Percentiles rank a stretch among this genome's conserved stretches.
Conservation (phyloP, 441 rosid species). For the Aquilaria agallochum region DNA sequence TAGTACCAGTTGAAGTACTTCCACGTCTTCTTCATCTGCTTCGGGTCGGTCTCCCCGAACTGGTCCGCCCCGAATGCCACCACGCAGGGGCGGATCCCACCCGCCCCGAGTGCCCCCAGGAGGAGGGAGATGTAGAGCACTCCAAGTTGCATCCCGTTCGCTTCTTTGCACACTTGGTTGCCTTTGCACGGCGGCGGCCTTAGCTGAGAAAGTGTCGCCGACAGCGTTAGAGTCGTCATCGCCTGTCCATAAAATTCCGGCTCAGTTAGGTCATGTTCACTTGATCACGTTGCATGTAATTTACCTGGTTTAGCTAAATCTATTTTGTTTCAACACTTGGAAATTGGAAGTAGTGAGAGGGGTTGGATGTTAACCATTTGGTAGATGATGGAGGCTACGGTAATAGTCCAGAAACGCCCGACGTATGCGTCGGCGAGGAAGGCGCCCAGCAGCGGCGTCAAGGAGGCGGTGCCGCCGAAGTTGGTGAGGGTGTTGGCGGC, state of each 20-base stretch:
- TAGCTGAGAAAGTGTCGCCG: constrained; percentile 58
- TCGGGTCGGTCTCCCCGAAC: constrained; percentile 78
- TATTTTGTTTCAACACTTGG: too few species aligned
- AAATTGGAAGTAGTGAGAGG: too few species aligned
- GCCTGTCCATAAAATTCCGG: background rate
- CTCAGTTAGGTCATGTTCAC: background rate
- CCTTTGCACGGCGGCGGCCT: constrained; percentile 72
- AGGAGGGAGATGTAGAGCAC: constrained; percentile 60
- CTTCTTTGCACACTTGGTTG: constrained; percentile 54
- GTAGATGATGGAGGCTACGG: constrained; percentile 66
- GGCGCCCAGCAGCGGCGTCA: constrained; percentile 92
- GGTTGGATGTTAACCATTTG: constrained; percentile 40
- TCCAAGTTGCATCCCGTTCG: constrained; percentile 56
- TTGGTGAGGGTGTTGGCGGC: constrained; percentile 93
- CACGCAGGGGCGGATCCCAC: constrained; percentile 96
- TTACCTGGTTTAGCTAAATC: background rate
- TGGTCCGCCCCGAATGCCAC: constrained; percentile 99
- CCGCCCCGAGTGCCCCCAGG: constrained; percentile 81
- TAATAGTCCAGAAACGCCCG: constrained; percentile 87
- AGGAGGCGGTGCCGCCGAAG: constrained; percentile 79
- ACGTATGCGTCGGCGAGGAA: constrained; percentile 73
- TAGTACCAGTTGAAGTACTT: constrained; percentile 93
- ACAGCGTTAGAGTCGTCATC: constrained; percentile 51
- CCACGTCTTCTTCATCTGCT: constrained; percentile 72
- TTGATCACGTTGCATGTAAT: background rate